These are phyloP conservation scores for Fusarium annulatum DNA, from an alignment of 2,329 filamentous ascomycete species.

Conservation along the genomic window DNA sequence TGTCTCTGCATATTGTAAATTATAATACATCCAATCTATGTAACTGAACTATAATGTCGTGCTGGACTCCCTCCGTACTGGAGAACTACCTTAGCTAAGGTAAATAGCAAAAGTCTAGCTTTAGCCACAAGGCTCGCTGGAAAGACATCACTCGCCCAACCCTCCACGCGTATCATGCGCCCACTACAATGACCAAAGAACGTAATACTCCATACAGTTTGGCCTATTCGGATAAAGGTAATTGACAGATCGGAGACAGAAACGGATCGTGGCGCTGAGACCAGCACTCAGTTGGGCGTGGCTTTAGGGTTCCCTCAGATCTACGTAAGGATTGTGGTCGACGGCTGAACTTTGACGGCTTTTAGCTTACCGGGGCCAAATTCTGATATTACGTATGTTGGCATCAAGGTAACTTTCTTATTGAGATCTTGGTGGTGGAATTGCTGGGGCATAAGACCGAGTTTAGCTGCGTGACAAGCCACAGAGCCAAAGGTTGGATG, in stretches of 20 bases:
- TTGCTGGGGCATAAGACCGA: too few species aligned
- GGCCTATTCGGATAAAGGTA: neutral
- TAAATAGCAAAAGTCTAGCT: too few species aligned
- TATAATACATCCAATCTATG: too few species aligned
- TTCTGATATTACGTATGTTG: too few species aligned
- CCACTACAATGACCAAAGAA: neutral
- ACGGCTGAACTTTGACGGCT: neutral
- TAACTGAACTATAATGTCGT: too few species aligned
- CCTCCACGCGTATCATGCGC: too few species aligned
- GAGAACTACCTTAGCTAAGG: too few species aligned
- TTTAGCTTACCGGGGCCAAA: neutral
- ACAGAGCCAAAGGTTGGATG: neutral
- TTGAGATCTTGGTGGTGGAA: neutral
- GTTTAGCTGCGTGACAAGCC: neutral
- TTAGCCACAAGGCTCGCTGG: too few species aligned
- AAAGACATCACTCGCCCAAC: too few species aligned
- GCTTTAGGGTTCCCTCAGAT: neutral
- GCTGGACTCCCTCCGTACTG: too few species aligned
- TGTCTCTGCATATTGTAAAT: too few species aligned
- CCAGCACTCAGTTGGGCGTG: neutral
- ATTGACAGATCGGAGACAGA: neutral
- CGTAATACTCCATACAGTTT: fast-evolving
- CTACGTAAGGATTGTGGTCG: neutral
- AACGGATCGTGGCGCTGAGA: constrained; percentile 1
- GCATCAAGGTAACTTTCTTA: too few species aligned